Evolutionary conservation across 345 rosid genomes (phyloP).

Genomic region (Psidium friedrichsthalianum): DNA sequence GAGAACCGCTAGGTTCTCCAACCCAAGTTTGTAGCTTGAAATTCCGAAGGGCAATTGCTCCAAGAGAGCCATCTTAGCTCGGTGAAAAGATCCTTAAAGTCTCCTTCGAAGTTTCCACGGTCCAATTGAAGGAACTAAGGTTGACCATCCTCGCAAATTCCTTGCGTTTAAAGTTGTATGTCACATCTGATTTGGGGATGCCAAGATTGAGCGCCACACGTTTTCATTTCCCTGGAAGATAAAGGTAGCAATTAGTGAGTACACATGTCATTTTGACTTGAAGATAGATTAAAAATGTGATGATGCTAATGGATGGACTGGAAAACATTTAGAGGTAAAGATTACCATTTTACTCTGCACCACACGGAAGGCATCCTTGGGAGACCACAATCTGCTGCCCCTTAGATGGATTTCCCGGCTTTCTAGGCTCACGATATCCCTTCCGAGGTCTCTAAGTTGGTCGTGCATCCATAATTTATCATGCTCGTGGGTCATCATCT

Average conservation of each 20-base stretch:
- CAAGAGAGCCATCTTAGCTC: not conserved
- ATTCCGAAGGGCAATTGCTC: not conserved
- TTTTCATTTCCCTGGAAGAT: accelerated
- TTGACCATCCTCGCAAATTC: not conserved
- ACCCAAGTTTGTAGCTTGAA: not conserved
- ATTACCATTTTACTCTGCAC: not conserved
- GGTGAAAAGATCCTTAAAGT: not conserved
- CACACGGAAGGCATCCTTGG: accelerated
- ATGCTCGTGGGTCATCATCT: no score
- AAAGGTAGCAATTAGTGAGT: not conserved
- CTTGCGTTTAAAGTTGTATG: accelerated
- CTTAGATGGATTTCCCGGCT: not conserved
- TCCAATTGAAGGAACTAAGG: not conserved
- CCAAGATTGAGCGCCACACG: not conserved
- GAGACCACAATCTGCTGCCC: not conserved
- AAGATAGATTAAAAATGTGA: not conserved
- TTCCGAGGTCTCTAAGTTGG: not conserved
- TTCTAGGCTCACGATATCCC: not conserved
- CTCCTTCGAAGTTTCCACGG: not conserved
- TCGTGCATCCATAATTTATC: not conserved
- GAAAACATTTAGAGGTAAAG: no score
- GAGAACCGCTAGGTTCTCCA: not conserved
- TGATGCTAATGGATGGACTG: not conserved
- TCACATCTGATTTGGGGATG: accelerated
- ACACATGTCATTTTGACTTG: not conserved